Conservation (phyloP, 306 rosid species). For the Begonia masoniana region DNA sequence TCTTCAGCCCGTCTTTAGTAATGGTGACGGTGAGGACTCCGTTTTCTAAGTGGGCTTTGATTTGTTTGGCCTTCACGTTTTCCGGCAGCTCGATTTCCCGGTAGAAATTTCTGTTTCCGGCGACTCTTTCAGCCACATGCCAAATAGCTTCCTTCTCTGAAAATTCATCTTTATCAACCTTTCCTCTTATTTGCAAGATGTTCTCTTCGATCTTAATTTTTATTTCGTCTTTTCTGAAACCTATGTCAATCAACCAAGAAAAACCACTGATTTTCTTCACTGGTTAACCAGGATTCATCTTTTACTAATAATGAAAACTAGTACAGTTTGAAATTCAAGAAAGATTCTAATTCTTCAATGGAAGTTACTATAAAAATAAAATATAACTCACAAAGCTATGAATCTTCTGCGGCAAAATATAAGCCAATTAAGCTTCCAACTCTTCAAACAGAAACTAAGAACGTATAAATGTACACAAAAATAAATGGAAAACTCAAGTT, state of each 20-base stretch:
- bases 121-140: conserved; percentile 61
- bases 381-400: no score
- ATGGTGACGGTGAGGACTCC: conserved; percentile 59
- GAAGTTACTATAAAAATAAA: no score
- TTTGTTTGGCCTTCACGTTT: conserved; percentile 55
- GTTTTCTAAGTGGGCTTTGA: conserved; percentile 64
- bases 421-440: no score
- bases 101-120: conserved; percentile 29
- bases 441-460: no score
- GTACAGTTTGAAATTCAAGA: neutral
- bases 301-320: neutral
- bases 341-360: neutral
- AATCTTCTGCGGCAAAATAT: no score
- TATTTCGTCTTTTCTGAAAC: conserved; percentile 55
- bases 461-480: no score
- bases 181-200: conserved; percentile 47
- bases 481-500: no score
- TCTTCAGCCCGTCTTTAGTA: conserved; percentile 51
- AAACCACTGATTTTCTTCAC: neutral
- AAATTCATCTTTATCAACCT: conserved; percentile 33
- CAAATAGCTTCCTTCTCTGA: conserved; percentile 33
- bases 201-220: conserved; percentile 59
- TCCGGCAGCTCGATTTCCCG: conserved; percentile 66
- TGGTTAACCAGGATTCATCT: neutral
- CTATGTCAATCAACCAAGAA: conserved; percentile 17